Percentiles rank a stretch among this genome's conserved stretches.
Evolutionary conservation across 2,329 filamentous ascomycete species (phyloP).

Genomic region (Tolypocladium ovalisporum): DNA sequence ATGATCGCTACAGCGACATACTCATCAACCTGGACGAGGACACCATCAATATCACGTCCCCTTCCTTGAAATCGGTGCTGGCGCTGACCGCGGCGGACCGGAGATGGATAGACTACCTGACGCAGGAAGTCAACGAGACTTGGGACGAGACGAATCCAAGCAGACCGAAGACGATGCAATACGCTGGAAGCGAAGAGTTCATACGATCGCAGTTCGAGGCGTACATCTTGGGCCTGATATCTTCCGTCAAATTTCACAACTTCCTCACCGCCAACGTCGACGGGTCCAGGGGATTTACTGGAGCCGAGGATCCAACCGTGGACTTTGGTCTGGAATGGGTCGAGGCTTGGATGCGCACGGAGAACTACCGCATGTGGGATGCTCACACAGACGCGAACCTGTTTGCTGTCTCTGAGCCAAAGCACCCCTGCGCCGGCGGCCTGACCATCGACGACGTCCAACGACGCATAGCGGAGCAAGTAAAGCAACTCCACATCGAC

Average conservation of each 20-base stretch:
- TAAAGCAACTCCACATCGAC: conserved; percentile 87
- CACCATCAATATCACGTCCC: conserved; percentile 71
- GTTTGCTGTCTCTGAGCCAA: conserved; percentile 88
- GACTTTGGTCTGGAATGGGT: conserved; percentile 84
- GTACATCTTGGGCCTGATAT: conserved; percentile 81
- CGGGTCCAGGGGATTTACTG: conserved; percentile 51
- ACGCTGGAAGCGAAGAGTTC: conserved; percentile 92
- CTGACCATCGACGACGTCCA: conserved; percentile 92
- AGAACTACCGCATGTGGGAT: conserved; percentile 88
- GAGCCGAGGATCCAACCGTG: conserved; percentile 72
- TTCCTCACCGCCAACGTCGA: conserved; percentile 60
- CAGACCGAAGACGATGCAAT: conserved; percentile 88
- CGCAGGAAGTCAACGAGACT: conserved; percentile 85
- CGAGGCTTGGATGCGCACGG: conserved; percentile 75
- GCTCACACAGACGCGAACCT: conserved; percentile 71
- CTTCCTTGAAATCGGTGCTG: conserved; percentile 65
- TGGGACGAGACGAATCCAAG: conserved; percentile 90
- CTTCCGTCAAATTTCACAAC: conserved; percentile 80
- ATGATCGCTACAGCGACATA: conserved; percentile 90
- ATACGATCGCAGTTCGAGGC: conserved; percentile 96
- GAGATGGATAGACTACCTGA: conserved; percentile 93
- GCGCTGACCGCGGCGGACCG: conserved; percentile 76
- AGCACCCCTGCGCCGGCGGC: conserved; percentile 86
- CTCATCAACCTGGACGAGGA: conserved; percentile 92
- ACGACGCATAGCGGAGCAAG: conserved; percentile 77